These are phyloP conservation scores for Paecilomyces sp. DNA, from an alignment of 2,329 filamentous ascomycete species.

Conservation along the genomic window DNA sequence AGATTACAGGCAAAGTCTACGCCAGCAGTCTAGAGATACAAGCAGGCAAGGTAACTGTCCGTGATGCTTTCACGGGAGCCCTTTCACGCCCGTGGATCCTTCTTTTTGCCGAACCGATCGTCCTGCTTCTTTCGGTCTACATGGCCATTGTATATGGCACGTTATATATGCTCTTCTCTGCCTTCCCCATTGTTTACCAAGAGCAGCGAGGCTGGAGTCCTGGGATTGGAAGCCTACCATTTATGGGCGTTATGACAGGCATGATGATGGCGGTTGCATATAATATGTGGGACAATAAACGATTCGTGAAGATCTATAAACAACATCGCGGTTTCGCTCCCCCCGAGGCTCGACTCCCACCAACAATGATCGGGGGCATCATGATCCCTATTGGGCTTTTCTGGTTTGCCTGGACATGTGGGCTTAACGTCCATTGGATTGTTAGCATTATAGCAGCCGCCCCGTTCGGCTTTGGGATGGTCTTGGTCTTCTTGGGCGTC, in stretches of 20 bases:
- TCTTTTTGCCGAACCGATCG: slow-evolving; percentile 40
- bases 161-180: slow-evolving; percentile 42
- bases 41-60: slow-evolving; percentile 29
- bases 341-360: slow-evolving; percentile 46
- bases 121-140: slow-evolving; percentile 37
- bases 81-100: slow-evolving; percentile 38
- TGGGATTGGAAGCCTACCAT: slow-evolving; percentile 37
- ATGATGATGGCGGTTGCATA: slow-evolving; percentile 23
- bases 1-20: slow-evolving; percentile 38
- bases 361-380: slow-evolving; percentile 38
- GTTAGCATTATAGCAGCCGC: slow-evolving; percentile 20
- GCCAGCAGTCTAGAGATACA: slow-evolving; percentile 24
- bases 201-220: slow-evolving; percentile 34
- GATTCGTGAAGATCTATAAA: slow-evolving; percentile 26
- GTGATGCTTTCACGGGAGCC: slow-evolving; percentile 33
- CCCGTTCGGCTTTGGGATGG: slow-evolving; percentile 27
- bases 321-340: slow-evolving; percentile 47
- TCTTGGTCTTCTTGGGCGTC: slow-evolving; percentile 23
- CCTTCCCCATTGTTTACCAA: slow-evolving; percentile 42
- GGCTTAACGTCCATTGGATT: slow-evolving; percentile 28
- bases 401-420: slow-evolving; percentile 50
- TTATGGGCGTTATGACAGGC: slow-evolving; percentile 33
- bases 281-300: slow-evolving; percentile 24
- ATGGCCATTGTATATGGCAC: slow-evolving; percentile 41
- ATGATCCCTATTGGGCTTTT: slow-evolving; percentile 46